phyloP scores from a whole-genome alignment of 2,329 filamentous ascomycete genomes.

The Zalaria obscura region DNA sequence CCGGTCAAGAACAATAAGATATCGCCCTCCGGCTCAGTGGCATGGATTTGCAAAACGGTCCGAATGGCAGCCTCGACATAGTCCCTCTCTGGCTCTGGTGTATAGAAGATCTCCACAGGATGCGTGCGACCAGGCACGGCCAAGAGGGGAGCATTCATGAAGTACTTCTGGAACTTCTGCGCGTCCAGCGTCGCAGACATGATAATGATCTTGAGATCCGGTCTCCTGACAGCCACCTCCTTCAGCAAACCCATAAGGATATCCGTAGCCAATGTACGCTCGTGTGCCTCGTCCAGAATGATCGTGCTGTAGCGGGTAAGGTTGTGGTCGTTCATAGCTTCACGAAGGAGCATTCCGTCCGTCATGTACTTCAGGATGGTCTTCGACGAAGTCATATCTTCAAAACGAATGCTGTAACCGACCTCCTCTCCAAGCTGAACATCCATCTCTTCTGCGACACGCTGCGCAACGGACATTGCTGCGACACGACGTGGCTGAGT shows the following conservation, averaged over 20 bases:
- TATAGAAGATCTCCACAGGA: conserved; percentile 97
- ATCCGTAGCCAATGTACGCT: conserved; percentile 91
- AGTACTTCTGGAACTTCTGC: conserved; percentile 95
- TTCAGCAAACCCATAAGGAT: conserved; percentile 95
- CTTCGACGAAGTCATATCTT: conserved; percentile 78
- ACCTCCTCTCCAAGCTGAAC: conserved; percentile 87
- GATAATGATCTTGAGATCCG: conserved; percentile 95
- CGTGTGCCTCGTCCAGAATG: conserved; percentile 96
- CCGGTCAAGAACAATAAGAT: conserved; percentile 90
- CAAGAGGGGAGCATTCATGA: conserved; percentile 83
- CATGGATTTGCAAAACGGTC: conserved; percentile 93
- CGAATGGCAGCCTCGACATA: conserved; percentile 92
- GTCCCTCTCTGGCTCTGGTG: conserved; percentile 85
- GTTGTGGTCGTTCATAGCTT: conserved; percentile 91
- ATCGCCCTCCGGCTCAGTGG: conserved; percentile 81
- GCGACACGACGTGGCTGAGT: conserved; percentile 96
- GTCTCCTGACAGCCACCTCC: conserved; percentile 65
- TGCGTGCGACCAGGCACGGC: conserved; percentile 91
- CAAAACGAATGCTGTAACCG: conserved; percentile 97
- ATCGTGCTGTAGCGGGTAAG: conserved; percentile 91
- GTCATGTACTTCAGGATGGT: conserved; percentile 99
- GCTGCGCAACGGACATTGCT: conserved; percentile 95
- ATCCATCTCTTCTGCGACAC: conserved; percentile 94
- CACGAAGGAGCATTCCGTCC: conserved; percentile 92
- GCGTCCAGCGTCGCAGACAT: conserved; percentile 97